Conservation (phyloP, 257 asterid genomes). For the Solanum sparsipilum region DNA sequence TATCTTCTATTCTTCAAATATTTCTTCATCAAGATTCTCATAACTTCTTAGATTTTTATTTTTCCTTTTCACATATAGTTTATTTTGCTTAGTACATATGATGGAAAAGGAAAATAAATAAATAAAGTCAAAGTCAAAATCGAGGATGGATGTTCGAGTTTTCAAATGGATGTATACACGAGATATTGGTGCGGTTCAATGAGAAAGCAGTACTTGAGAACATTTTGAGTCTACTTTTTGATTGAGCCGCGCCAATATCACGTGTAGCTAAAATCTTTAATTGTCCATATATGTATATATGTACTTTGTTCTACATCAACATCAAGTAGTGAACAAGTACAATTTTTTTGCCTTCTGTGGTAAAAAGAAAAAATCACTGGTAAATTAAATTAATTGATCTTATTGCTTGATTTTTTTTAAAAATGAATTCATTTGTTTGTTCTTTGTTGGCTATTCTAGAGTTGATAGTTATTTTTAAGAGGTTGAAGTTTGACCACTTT, state of each 20-base stretch:
- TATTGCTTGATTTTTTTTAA: neutral
- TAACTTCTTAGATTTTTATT: neutral
- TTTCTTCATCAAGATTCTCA: neutral
- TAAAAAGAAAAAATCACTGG: neutral
- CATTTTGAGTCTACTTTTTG: slow-evolving; percentile 4
- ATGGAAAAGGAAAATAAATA: neutral
- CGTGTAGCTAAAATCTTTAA: neutral
- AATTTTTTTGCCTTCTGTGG: neutral
- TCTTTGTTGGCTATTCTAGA: neutral
- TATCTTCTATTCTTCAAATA: neutral
- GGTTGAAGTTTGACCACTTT: neutral
- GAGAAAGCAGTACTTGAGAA: slow-evolving; percentile 7
- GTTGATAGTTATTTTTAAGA: neutral
- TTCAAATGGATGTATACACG: neutral
- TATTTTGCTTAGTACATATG: neutral
- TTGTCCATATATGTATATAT: neutral
- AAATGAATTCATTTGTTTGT: neutral
- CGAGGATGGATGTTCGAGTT: neutral
- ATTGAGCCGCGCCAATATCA: slow-evolving; percentile 40
- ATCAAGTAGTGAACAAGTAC: neutral
- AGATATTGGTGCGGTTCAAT: slow-evolving; percentile 36
- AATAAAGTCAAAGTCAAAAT: neutral
- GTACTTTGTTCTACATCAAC: neutral
- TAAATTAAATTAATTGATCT: neutral
- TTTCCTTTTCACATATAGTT: neutral